A percentile compares a stretch with the other conserved stretches of the same genome.
Conservation (phyloP, 306 rosid genomes). For the Inga oerstediana region DNA sequence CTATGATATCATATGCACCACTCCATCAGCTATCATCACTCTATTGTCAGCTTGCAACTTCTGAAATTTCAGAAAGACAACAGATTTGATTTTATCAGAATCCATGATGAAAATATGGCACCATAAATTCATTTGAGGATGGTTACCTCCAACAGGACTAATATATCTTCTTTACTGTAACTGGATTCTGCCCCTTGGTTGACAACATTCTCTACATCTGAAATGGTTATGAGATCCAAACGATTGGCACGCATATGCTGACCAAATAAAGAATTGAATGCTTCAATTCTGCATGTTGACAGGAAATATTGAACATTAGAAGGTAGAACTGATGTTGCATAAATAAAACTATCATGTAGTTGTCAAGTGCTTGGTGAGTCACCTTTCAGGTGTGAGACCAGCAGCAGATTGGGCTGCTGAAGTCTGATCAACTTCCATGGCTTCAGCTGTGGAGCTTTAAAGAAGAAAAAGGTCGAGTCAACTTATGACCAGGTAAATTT, state of each 20-base stretch:
- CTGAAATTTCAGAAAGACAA: slow-evolving; percentile 52
- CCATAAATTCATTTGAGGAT: slow-evolving; percentile 2
- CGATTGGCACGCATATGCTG: slow-evolving; percentile 85
- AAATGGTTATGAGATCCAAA: slow-evolving; percentile 65
- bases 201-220: slow-evolving; percentile 63
- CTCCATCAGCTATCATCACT: slow-evolving; percentile 74
- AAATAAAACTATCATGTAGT: slow-evolving; percentile 13
- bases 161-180: slow-evolving; percentile 64
- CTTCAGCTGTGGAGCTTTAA: slow-evolving; percentile 57
- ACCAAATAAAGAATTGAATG: slow-evolving; percentile 74
- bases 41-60: slow-evolving; percentile 84
- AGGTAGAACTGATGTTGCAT: not conserved
- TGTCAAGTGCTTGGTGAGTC: slow-evolving; percentile 8
- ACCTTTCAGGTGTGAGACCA: slow-evolving; percentile 78
- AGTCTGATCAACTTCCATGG: slow-evolving; percentile 77
- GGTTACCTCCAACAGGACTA: slow-evolving; percentile 69
- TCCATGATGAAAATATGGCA: slow-evolving; percentile 12
- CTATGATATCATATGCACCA: slow-evolving; percentile 80
- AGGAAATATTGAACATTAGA: slow-evolving; percentile 17
- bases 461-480: not conserved
- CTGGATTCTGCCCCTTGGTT: slow-evolving; percentile 52
- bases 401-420: slow-evolving; percentile 52
- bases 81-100: not conserved
- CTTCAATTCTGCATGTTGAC: slow-evolving; percentile 61
- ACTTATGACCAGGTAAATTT: slow-evolving; percentile 29